Percentiles rank a stretch among this genome's conserved stretches.
phyloP scores from a whole-genome alignment of 116 monocot genomes.

The Dioscorea cayenensis region DNA sequence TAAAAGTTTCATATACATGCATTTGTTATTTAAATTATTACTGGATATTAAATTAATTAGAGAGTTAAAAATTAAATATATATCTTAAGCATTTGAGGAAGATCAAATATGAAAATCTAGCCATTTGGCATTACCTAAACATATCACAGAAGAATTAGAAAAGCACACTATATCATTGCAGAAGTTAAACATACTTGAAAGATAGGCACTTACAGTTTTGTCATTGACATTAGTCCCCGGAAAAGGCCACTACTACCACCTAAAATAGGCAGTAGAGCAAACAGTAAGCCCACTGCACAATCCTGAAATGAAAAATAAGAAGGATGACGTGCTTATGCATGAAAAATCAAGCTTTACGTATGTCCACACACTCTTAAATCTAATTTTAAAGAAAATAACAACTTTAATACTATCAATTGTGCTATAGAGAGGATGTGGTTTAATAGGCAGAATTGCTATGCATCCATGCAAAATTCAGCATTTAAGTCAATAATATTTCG shows the following conservation, averaged over 20 bases:
- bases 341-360: neutral
- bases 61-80: no score
- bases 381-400: no score
- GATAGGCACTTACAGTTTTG: constrained; percentile 52
- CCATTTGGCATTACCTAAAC: neutral
- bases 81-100: no score
- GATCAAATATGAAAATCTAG: neutral
- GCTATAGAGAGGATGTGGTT: no score
- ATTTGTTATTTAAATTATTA: neutral
- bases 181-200: neutral
- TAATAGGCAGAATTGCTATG: no score
- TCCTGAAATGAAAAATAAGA: constrained; percentile 51
- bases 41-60: no score
- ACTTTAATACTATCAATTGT: no score
- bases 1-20: neutral
- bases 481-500: no score
- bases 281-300: constrained; percentile 85
- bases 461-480: no score
- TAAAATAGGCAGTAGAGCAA: constrained; percentile 82
- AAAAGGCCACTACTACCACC: constrained; percentile 69
- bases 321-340: neutral
- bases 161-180: neutral
- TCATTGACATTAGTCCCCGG: constrained; percentile 74
- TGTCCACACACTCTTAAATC: no score
- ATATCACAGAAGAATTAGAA: neutral